phyloP scores from a whole-genome alignment of 2,329 filamentous ascomycete species.

The Venturia pyrina region DNA sequence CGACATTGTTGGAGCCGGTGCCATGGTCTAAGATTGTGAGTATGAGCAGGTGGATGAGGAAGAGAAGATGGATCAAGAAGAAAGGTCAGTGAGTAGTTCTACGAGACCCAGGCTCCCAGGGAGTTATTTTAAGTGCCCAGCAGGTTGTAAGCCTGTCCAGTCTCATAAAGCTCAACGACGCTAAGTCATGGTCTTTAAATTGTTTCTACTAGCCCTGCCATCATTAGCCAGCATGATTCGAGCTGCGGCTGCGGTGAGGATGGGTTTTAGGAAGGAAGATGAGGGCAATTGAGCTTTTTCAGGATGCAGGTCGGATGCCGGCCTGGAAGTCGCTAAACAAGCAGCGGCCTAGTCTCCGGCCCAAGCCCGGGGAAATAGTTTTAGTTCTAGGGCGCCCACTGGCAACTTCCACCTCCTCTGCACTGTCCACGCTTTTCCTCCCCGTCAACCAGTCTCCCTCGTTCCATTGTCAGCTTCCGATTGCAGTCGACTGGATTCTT shows the following conservation, averaged over 20 bases:
- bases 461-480: too few relatives aligned
- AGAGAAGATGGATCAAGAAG: background rate
- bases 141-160: background rate
- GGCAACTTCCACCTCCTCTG: too few relatives aligned
- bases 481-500: too few relatives aligned
- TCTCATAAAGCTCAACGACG: background rate
- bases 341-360: background rate
- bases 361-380: background rate
- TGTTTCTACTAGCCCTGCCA: background rate
- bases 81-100: background rate
- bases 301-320: background rate
- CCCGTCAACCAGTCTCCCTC: too few relatives aligned
- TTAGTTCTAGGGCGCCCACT: background rate
- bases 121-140: background rate
- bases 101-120: background rate
- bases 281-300: background rate
- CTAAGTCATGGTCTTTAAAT: background rate
- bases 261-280: background rate
- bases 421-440: background rate
- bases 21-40: background rate
- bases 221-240: background rate
- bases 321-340: background rate
- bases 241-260: too few relatives aligned
- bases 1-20: background rate
- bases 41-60: background rate